phyloP scores from a whole-genome alignment of 1,284 basidiomycete genomes.

The Irpex sp. region DNA sequence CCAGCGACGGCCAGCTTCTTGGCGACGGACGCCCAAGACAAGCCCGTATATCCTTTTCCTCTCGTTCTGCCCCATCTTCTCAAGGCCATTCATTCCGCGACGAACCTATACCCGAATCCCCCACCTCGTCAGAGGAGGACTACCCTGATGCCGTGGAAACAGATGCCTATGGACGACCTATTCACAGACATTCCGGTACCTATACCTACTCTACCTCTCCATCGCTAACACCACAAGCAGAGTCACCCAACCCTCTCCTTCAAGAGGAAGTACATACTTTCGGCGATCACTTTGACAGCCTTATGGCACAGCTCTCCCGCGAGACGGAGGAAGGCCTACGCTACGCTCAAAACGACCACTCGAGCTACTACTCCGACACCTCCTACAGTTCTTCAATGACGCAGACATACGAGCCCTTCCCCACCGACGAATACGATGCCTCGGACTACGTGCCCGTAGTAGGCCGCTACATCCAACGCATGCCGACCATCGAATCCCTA shows the following conservation, averaged over 20 bases:
- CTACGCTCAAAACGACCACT: conserved; percentile 26
- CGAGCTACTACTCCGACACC: conserved; percentile 9
- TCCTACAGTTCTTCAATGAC: conserved; percentile 8
- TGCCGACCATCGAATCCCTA: conserved; percentile 77
- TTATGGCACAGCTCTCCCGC: conserved; percentile 45
- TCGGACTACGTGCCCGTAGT: conserved; percentile 46
- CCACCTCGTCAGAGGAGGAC: conserved; percentile 24
- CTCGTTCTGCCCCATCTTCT: not conserved
- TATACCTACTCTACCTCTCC: conserved; percentile 11
- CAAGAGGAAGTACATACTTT: conserved; percentile 38
- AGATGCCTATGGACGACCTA: conserved; percentile 17
- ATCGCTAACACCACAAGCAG: conserved; percentile 7
- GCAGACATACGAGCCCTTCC: conserved; percentile 12
- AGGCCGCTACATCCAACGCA: conserved; percentile 59
- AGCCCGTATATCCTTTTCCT: not conserved
- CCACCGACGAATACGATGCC: conserved; percentile 30
- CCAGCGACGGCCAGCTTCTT: not conserved
- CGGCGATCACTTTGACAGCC: conserved; percentile 44
- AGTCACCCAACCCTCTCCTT: conserved; percentile 12
- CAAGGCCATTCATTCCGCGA: conserved; percentile 1
- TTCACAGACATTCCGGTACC: conserved; percentile 12
- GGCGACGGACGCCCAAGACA: not conserved
- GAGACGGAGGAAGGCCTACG: conserved; percentile 47
- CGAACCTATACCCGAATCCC: conserved; percentile 10
- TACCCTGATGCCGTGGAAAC: not conserved